Evolutionary conservation across 192 early-diverging fungal genomes (phyloP).

Genomic region (Backusella mclennaniae): DNA sequence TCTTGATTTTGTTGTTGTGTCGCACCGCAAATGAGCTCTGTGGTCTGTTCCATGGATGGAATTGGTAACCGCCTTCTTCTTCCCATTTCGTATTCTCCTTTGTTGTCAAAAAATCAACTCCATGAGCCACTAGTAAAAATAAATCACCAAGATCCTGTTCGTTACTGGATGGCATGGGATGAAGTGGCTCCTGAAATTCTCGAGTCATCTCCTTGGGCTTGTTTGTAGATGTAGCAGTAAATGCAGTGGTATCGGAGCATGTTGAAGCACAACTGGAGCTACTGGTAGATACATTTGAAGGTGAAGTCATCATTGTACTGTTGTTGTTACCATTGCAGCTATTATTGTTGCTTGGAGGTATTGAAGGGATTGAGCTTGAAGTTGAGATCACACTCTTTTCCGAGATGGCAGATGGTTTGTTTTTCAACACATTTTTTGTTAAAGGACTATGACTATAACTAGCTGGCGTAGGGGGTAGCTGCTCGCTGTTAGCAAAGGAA

Average conservation of each 20-base stretch:
- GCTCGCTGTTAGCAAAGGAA: background rate
- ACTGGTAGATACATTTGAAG: background rate
- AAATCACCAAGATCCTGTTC: constrained; percentile 23
- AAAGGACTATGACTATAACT: background rate
- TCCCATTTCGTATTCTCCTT: constrained; percentile 34
- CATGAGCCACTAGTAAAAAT: constrained; percentile 28
- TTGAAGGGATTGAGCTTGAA: background rate
- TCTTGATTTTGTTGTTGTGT: background rate
- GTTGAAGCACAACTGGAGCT: background rate
- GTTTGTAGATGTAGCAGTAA: background rate
- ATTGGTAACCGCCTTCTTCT: constrained; percentile 30
- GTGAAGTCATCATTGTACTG: background rate
- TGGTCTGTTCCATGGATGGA: constrained; percentile 30
- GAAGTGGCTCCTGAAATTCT: background rate
- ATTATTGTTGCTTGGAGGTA: background rate
- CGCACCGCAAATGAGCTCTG: constrained; percentile 22
- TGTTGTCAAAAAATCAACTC: constrained; percentile 25
- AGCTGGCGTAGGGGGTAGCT: background rate
- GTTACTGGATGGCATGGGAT: constrained; percentile 3
- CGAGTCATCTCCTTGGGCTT: background rate
- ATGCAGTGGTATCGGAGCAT: background rate
- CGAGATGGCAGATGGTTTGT: background rate
- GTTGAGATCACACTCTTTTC: background rate
- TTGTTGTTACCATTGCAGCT: background rate
- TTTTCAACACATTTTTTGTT: background rate